Conservation (phyloP, 352 stramenopile genomes). For the Globisporangium perplexum region DNA sequence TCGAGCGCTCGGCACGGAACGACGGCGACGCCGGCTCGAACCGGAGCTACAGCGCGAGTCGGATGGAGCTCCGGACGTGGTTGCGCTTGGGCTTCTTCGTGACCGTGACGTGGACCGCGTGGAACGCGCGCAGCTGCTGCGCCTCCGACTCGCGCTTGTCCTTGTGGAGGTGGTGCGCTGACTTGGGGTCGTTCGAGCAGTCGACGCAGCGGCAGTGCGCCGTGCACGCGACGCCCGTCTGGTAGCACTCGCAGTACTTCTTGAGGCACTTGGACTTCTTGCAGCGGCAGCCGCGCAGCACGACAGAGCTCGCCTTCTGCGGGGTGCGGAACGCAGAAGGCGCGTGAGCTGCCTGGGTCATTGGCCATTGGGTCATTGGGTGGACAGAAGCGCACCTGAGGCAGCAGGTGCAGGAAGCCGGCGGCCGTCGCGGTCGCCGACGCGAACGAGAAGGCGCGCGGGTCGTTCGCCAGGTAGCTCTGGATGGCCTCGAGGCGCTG, state of each 20-base stretch:
- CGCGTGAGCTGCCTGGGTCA: not conserved
- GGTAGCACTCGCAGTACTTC: constrained; percentile 98
- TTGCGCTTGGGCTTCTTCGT: constrained; percentile 71
- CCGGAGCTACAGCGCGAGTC: constrained; percentile 18
- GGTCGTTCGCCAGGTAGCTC: constrained; percentile 69
- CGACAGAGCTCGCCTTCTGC: constrained; percentile 67
- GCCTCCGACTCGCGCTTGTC: constrained; percentile 7
- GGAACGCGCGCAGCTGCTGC: constrained; percentile 21
- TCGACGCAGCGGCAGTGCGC: constrained; percentile 93
- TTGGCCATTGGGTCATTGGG: too few species aligned
- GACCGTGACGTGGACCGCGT: constrained; percentile 57
- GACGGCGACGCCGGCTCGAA: too few species aligned
- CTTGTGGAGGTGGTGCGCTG: constrained; percentile 29
- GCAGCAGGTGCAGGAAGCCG: constrained; percentile 66
- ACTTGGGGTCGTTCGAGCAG: constrained; percentile 87
- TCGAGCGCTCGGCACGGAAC: too few species aligned
- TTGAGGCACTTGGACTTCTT: constrained; percentile 97
- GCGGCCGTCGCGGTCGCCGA: constrained; percentile 21
- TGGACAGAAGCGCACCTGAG: constrained; percentile 30
- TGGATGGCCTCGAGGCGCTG: constrained; percentile 74
- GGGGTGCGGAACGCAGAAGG: too few species aligned
- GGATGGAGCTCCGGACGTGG: constrained; percentile 47
- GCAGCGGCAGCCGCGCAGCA: constrained; percentile 91
- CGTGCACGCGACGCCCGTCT: constrained; percentile 89
- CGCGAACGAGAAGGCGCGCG: constrained; percentile 67